A percentile compares a stretch with the other conserved stretches of the same genome.
Evolutionary conservation across 257 asterid species (phyloP).

Genomic region (Primulina huaijiensis): DNA sequence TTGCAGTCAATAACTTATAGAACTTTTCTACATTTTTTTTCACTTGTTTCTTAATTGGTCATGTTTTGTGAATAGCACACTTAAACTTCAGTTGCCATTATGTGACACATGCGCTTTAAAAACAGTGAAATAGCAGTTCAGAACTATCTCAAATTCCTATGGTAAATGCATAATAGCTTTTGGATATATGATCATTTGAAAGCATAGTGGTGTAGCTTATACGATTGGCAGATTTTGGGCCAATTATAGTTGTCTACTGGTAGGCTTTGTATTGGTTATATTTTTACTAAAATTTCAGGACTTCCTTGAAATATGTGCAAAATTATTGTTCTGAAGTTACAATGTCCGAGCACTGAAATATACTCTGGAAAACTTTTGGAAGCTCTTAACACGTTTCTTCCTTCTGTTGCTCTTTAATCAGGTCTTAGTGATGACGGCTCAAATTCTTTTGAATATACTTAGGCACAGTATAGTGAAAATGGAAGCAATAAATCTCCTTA

Average conservation of each 20-base stretch:
- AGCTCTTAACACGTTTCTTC: slow-evolving; percentile 19
- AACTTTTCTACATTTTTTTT: background rate
- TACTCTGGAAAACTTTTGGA: slow-evolving; percentile 11
- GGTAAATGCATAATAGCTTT: background rate
- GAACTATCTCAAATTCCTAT: background rate
- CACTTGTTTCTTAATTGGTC: background rate
- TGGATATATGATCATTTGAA: background rate
- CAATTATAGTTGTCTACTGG: background rate
- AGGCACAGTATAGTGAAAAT: slow-evolving; percentile 95
- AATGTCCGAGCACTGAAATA: slow-evolving; percentile 8
- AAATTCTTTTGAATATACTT: slow-evolving; percentile 90
- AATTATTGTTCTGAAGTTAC: slow-evolving; percentile 14
- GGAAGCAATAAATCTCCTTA: slow-evolving; percentile 89
- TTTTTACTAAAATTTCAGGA: background rate
- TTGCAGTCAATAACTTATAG: background rate
- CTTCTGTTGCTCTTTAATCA: slow-evolving; percentile 38
- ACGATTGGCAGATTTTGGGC: slow-evolving; percentile 5
- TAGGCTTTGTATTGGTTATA: background rate
- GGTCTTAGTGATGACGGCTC: slow-evolving; percentile 99
- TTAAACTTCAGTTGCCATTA: background rate
- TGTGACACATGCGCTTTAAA: background rate
- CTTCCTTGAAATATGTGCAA: background rate
- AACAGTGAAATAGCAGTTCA: background rate
- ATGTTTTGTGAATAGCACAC: background rate
- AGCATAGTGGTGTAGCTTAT: background rate